phyloP scores from a whole-genome alignment of 2,329 filamentous ascomycete genomes.

The Tolypocladium ophioglossoides region DNA sequence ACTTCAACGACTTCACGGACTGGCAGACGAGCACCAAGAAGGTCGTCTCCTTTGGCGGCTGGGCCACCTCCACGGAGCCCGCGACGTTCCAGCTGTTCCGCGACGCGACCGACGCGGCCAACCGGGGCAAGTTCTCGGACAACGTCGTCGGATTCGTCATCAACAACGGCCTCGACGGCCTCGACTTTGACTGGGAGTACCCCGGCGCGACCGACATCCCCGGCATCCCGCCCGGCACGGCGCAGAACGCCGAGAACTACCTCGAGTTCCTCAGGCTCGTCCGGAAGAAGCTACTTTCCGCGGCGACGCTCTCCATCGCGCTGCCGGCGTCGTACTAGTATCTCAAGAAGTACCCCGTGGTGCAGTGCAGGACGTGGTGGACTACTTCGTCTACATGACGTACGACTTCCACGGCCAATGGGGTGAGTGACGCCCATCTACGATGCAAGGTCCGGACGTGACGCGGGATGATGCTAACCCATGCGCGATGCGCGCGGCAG shows the following conservation, averaged over 20 bases:
- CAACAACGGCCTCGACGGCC: constrained; percentile 23
- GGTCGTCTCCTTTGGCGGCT: constrained; percentile 19
- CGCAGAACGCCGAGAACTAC: constrained; percentile 5
- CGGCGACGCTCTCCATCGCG: constrained; percentile 15
- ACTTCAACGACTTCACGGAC: constrained; percentile 9
- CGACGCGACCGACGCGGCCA: constrained; percentile 8
- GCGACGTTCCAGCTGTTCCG: constrained; percentile 9
- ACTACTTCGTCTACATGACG: constrained; percentile 26
- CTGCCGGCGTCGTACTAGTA: constrained; percentile 24
- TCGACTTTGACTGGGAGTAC: constrained; percentile 34
- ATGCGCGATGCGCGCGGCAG: too few species aligned
- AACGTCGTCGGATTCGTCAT: constrained; percentile 25
- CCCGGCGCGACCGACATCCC: constrained; percentile 14
- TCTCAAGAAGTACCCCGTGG: constrained; percentile 18
- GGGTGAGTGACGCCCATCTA: constrained; percentile 16
- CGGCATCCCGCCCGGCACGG: constrained; percentile 15
- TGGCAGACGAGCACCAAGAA: constrained; percentile 9
- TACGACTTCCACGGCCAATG: constrained; percentile 24
- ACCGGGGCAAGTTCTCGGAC: constrained; percentile 19
- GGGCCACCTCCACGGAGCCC: constrained; percentile 10
- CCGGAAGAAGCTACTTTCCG: constrained; percentile 1
- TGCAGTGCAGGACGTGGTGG: constrained; percentile 11
- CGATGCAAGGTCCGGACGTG: too few species aligned
- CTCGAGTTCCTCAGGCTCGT: constrained; percentile 6
- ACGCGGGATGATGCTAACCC: too few species aligned